phyloP scores from a whole-genome alignment of 2,329 filamentous ascomycete species.

The Alternaria panax region DNA sequence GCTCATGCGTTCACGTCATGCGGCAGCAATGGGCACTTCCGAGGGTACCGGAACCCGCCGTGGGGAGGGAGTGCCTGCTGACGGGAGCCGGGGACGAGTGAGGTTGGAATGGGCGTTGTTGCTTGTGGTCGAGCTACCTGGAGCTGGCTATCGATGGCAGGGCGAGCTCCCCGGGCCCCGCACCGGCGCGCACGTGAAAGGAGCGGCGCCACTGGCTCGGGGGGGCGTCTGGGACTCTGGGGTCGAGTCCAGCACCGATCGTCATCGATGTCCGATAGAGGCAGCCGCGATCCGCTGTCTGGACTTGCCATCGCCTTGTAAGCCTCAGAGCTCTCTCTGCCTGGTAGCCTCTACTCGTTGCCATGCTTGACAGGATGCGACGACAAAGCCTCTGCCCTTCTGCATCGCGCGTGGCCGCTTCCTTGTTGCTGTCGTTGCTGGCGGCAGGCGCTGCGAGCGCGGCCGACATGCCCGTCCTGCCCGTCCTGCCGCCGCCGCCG shows the following conservation, averaged over 20 bases:
- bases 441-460: conserved; percentile 58
- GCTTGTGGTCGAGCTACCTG: not conserved
- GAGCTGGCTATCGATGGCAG: conserved; percentile 11
- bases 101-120: not conserved
- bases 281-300: not conserved
- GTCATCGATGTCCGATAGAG: conserved; percentile 17
- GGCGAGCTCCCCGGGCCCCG: conserved; percentile 14
- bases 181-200: conserved; percentile 21
- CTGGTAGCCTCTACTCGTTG: not conserved
- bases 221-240: no score
- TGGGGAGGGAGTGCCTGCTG: not conserved
- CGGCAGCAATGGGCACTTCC: conserved; percentile 14
- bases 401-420: conserved; percentile 68
- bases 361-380: conserved; percentile 31
- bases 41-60: conserved; percentile 2
- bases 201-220: not conserved
- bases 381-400: conserved; percentile 55
- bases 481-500: conserved; percentile 19
- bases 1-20: conserved; percentile 44
- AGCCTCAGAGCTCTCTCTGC: not conserved
- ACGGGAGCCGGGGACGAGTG: not conserved
- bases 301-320: not conserved
- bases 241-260: conserved; percentile 15
- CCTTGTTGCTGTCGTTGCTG: conserved; percentile 71
- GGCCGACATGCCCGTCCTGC: conserved; percentile 43